Base-by-base conservation (phyloP, 306 rosid genomes). In the Acacia confusa region DNA sequence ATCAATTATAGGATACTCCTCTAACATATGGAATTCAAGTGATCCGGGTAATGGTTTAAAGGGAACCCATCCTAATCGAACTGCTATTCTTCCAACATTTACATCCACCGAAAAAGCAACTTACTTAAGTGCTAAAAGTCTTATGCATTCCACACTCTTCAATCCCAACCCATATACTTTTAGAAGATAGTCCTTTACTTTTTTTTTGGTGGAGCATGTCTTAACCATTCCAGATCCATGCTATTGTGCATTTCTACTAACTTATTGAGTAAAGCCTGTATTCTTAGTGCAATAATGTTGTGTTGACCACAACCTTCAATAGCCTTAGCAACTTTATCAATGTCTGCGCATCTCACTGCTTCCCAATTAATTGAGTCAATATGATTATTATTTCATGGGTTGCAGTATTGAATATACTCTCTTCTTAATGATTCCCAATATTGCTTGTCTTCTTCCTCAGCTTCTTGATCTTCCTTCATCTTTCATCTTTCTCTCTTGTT, bases 21-120 rank as follows among this genome's bases (percentile, higher is more conserved):
- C 88, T 72, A 94, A 74, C 52, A 86, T 77, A 79, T 94, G 97
- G 45, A 94, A 43, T 64, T 90, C 89, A 19, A 91, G 16, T 4
- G 65, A 9, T 60, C 77, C 94, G 1, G 98, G 97, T 17, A 92
- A 82, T 24, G 96, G 94, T 75, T 88, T 84, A 24, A 94, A 83
- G 7, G 93, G 97, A 80, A 90, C 97, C 97, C 98, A 92, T n/a
- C 97, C 97, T 41, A 94, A 64, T n/a, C 97, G 94, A 30, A 89
- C 84, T 2, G 84, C 92, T 71, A 94, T 91, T 53, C 97, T 84
- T 19, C 85, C 94, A 72, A 94, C 98, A 77, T 94, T 94, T 52
- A 93, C 91, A 48, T 94, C 98, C 82, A 94, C 97, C 0, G 94
- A 95, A 57, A 94, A 94, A 22, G 97, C 93, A 30, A 20, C 22